Base-by-base conservation (phyloP, 2,329 filamentous ascomycete genomes). In the Colletotrichum simmondsii region DNA sequence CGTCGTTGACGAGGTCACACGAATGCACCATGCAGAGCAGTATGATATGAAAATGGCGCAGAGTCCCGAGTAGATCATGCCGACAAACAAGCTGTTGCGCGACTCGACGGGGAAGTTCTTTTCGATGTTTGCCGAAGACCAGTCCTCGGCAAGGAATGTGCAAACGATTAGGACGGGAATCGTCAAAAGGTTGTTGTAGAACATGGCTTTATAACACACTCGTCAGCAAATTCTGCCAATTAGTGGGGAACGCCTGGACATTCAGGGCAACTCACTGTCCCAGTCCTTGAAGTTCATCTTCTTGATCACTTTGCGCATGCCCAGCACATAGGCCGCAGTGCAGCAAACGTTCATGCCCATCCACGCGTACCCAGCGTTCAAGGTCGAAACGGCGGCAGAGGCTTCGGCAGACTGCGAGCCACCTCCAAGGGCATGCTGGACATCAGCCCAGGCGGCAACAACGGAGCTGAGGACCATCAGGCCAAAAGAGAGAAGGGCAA, bases 201-300 rank as follows among this genome's bases (percentile, higher is more conserved):
- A 98, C 97, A 98, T 99, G 80, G 95, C 96, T 98, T 60, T 8
- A 80, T 84, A 78, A 60, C 37, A 22, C 22, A 24, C 19, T 16
- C 16, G 42, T 73, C 46, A 87, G 82, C 7, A 64, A 75, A 24
- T 32, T 37, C 67, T 54, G 12, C 69, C 59, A 32, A 56, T 68
- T 37, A 14, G 54, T 10, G 22, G 22, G n/a, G n/a, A 28, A 16
- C 24, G 12, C 19, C 8, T n/a, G 5, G 12, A 14, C 22, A 24
- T 16, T 32, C 57, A 68, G 46, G 22, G 56, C 14, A 56, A 92
- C 96, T 85, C 89, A 98, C 96, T 98, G 83, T 99, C 97, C 88
- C 97, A 98, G 83, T 98, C 97, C 89, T 98, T 98, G 87, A 99
- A 98, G 88, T 98, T 98, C 87, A 97, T 98, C 85, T 97, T 91